Evolutionary conservation across 2,329 filamentous ascomycete genomes (phyloP), one percentile per base, ranked within the genome.

Genomic region (Thermochaetoides dissita): DNA sequence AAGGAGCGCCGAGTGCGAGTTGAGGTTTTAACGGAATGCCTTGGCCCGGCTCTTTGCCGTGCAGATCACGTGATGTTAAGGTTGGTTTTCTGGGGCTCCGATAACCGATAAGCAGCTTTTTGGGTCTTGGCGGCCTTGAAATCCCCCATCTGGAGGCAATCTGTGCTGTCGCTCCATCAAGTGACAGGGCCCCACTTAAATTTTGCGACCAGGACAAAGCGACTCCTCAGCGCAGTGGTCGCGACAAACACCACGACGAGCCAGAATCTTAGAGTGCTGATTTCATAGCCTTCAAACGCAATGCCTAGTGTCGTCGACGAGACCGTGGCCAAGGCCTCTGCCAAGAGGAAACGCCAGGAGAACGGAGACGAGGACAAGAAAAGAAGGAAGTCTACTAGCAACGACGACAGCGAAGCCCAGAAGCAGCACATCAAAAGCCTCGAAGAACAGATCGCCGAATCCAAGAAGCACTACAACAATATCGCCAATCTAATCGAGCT

Each of bases 381-480:
- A 56, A 66, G 69, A 45, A 56, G 65, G 10, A 68, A 68, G 48
- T 63, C 68, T 42, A 62, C 63, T 60, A 61, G 63, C 53, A 64
- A 68, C 48, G 62, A 63, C 39, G 64, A 71, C 48, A 72, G 78
- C 56, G n/a, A 30, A 53, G 64, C 68, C 48, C 62, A 62, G 40
- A 38, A 44, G 32, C 64, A 71, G 47, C 72, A 78, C 55, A 59
- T 67, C 37, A 73, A 81, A 57, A 69, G 74, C 43, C 72, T 95
- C 42, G 88, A 95, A 64, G 70, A 76, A 49, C 80, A 84, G 44
- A 87, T 96, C 42, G 64, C 87, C 47, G 80, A 91, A 60, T 94
- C 87, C 39, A 83, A 79, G 56, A 85, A 87, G 60, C 76, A 94
- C 63, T 94, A 93, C 69, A 94, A 94, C 67, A 86, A 94, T 57